Base-by-base conservation (phyloP, 2,329 filamentous ascomycete species). In the Xylariaceae sp. region DNA sequence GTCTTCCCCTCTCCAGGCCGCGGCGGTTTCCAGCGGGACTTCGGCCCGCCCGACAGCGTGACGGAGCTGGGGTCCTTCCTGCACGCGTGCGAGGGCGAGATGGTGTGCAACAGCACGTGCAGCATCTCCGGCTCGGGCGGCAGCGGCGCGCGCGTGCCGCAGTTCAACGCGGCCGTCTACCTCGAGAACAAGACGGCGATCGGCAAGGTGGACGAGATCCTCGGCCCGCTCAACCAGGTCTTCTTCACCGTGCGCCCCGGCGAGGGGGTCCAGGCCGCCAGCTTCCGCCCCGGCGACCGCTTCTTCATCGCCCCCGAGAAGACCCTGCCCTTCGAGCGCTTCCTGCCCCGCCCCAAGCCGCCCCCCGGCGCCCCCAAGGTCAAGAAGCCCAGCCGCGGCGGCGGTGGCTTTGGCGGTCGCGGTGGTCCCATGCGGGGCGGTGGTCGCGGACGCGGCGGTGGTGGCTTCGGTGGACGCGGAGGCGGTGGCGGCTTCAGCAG, bases 131-230 rank as follows among this genome's bases (percentile, higher is more conserved):
- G n/a, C n/a, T n/a, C n/a, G n/a, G n/a, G n/a, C n/a, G n/a, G n/a
- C n/a, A n/a, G n/a, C n/a, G 96, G 95, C 72, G 70, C 83, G 52
- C 96, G 96, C 68, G 83, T 98, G 45, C 92, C 92, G 42, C 94
- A 94, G 70, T 98, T 98, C 81, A 96, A 95, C 71, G 92, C 92
- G 42, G 88, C 88, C 49, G 94, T 98, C 63, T 98, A 92, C 69
- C 82, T 96, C 54, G 90, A 96, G 75, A 98, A 96, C 73, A 98
- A 96, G 75, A 83, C 82, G 56, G 72, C 83, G 42, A 78, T 98
- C 60, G 92, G 92, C 62, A 96, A 96, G 68, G 84, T 98, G 58
- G 92, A 98, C 67, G 92, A 98, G 68, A 84, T 98, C 49, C 81
- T 98, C 50, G 92, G 92, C 37, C 90, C 92, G 44, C 85, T 98